phyloP scores from a whole-genome alignment of 2,329 filamentous ascomycete species.

The Byssothecium circinans region DNA sequence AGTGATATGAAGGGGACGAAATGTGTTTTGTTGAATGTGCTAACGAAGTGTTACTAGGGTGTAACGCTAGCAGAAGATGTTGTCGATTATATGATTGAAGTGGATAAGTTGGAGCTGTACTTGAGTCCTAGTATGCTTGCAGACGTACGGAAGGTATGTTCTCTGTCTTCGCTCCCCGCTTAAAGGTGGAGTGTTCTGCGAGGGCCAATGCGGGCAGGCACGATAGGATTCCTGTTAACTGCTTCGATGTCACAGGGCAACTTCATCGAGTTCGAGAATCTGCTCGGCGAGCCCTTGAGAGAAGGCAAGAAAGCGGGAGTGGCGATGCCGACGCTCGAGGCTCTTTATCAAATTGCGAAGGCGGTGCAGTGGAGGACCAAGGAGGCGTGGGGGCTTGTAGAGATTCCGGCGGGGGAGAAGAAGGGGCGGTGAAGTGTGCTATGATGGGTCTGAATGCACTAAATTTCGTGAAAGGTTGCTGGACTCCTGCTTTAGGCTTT shows the following conservation, averaged over 20 bases:
- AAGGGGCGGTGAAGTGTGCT: background rate
- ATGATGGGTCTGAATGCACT: too few relatives aligned
- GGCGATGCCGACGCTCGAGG: conserved; percentile 52
- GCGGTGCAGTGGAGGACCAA: conserved; percentile 54
- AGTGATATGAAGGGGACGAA: too few relatives aligned
- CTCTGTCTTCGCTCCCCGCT: background rate
- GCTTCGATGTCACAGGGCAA: conserved; percentile 46
- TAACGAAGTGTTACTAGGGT: conserved; percentile 39
- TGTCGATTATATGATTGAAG: conserved; percentile 50
- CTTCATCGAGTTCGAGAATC: conserved; percentile 59
- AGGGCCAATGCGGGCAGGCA: background rate
- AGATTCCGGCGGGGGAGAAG: conserved; percentile 27
- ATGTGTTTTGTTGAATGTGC: too few relatives aligned
- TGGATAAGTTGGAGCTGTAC: conserved; percentile 54
- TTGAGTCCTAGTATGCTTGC: conserved; percentile 59
- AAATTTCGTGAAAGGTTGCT: too few relatives aligned
- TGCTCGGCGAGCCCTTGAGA: conserved; percentile 59
- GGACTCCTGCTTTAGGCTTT: too few relatives aligned
- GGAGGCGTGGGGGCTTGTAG: conserved; percentile 47
- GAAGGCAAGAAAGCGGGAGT: conserved; percentile 55
- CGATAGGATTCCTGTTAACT: conserved; percentile 5
- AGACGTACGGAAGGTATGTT: conserved; percentile 53
- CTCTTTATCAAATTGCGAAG: conserved; percentile 53
- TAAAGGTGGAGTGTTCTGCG: background rate
- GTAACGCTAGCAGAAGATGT: conserved; percentile 49